Evolutionary conservation across 1,139 yeast species (phyloP).

Genomic region (Saccharomyces hybrid): DNA sequence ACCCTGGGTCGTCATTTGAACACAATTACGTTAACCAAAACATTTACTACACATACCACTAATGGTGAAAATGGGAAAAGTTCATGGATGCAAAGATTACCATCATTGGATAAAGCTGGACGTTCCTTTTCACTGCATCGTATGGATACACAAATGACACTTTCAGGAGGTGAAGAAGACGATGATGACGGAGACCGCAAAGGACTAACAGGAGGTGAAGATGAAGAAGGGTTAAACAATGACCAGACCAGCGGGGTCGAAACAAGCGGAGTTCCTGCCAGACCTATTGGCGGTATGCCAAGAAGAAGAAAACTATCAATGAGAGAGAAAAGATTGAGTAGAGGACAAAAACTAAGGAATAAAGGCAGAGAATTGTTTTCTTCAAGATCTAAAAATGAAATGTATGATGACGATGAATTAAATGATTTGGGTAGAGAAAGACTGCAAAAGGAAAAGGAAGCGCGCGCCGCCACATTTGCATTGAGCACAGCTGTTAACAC

Average conservation of each 20-base stretch:
- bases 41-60: constrained; percentile 66
- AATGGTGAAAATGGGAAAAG: constrained; percentile 48
- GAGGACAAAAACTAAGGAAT: constrained; percentile 28
- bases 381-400: constrained; percentile 18
- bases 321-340: constrained; percentile 35
- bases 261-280: constrained; percentile 61
- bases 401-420: constrained; percentile 26
- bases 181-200: constrained; percentile 3
- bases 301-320: constrained; percentile 35
- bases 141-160: constrained; percentile 49
- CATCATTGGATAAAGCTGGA: constrained; percentile 63
- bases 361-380: constrained; percentile 22
- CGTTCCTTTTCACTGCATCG: constrained; percentile 75
- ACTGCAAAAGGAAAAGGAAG: constrained; percentile 34
- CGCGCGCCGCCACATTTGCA: constrained; percentile 37
- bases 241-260: constrained; percentile 37
- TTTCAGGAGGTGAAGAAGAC: constrained; percentile 7
- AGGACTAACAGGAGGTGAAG: constrained; percentile 3
- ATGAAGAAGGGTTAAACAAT: not conserved
- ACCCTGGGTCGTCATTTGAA: constrained; percentile 83
- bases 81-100: constrained; percentile 82
- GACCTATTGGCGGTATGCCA: constrained; percentile 74
- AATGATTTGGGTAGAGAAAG: constrained; percentile 32
- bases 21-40: constrained; percentile 87
- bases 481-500: constrained; percentile 20